A percentile compares a stretch with the other conserved stretches of the same genome.
Conservation (phyloP, 2,329 filamentous ascomycete species). For the Aspergillus sp. region DNA sequence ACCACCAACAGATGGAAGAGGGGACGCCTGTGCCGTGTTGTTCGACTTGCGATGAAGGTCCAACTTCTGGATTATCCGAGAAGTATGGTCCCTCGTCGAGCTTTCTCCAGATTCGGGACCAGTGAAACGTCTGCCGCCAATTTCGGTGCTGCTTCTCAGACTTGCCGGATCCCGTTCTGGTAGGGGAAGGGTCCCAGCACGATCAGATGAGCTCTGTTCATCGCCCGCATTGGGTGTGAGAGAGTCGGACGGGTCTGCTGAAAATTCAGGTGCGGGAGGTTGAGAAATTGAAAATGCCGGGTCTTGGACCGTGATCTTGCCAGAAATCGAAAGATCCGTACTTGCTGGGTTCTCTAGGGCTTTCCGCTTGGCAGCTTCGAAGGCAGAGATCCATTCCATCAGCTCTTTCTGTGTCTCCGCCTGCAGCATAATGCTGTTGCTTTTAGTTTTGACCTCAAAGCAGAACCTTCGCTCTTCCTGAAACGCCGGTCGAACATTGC, state of each 20-base stretch:
- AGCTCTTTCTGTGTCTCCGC: conserved; percentile 86
- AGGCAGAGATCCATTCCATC: conserved; percentile 89
- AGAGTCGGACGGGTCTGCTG: conserved; percentile 65
- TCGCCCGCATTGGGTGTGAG: conserved; percentile 49
- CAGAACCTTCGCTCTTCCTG: conserved; percentile 93
- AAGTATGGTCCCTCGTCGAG: conserved; percentile 65
- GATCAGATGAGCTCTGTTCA: conserved; percentile 50
- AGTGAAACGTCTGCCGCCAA: conserved; percentile 40
- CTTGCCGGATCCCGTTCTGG: conserved; percentile 53
- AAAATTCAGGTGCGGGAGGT: conserved; percentile 81
- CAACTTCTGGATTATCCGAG: conserved; percentile 85
- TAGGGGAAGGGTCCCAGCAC: conserved; percentile 56
- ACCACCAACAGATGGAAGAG: conserved; percentile 40
- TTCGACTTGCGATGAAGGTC: conserved; percentile 74
- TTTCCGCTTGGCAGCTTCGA: conserved; percentile 87
- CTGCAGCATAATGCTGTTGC: conserved; percentile 78
- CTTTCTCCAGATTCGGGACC: conserved; percentile 48
- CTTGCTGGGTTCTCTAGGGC: conserved; percentile 67
- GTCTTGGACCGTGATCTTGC: conserved; percentile 42
- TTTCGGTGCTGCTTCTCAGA: conserved; percentile 64
- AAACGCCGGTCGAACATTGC: conserved; percentile 82
- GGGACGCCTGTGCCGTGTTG: conserved; percentile 47
- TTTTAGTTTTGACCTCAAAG: conserved; percentile 98
- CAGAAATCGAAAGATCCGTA: conserved; percentile 39
- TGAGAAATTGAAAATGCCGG: conserved; percentile 89